Evolutionary conservation across 1,284 basidiomycete genomes (phyloP), one percentile per base, ranked within the genome.

Genomic region (Heterobasidion occidentale): DNA sequence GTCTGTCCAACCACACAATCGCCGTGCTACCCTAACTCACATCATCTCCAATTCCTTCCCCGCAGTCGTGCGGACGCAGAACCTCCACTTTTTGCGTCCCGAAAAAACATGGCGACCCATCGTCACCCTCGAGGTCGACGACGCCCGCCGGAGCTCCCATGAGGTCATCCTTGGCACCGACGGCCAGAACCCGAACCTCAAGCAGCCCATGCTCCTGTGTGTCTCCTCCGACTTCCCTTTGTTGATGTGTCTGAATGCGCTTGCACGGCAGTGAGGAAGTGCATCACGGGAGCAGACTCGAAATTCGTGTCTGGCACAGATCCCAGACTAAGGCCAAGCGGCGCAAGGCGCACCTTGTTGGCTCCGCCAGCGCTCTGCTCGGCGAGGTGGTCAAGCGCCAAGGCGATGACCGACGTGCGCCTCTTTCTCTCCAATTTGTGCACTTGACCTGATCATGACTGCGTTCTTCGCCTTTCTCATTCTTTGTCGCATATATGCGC

Each of bases 171-270:
- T 88, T 2, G 86, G 86, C 0, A 72, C 71, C 20, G 84, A 88
- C 55, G 85, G 86, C 0, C 85, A 87, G 63, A 86, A 84, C 58
- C 77, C 83, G 0, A 87, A 88, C 63, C 68, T 81, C 52, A 84
- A 80, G 60, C 70, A 76, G 1, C 68, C 67, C 0, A 76, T 83
- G 57, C 60, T 68, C 19, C 71, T 87, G 86, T 86, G 63, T 57
- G 80, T 73, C 14, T 4, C 20, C 9, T 20, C n/a, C 14, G 15
- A 9, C 15, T 20, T 36, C 15, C 27, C 50, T 45, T 50, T 33
- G 27, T 48, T 33, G 14, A 27, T 11, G 14, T 34, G 6, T 34
- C 49, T 51, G 7, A 51, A n/a, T 9, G 49, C 49, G 15, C 14
- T 9, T 12, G 14, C 14, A 7, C 6, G 15, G 46, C 53, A 85